Evolutionary conservation across 768 basidiomycete species (phyloP).

Genomic region (Gloeostereum incarnatum): DNA sequence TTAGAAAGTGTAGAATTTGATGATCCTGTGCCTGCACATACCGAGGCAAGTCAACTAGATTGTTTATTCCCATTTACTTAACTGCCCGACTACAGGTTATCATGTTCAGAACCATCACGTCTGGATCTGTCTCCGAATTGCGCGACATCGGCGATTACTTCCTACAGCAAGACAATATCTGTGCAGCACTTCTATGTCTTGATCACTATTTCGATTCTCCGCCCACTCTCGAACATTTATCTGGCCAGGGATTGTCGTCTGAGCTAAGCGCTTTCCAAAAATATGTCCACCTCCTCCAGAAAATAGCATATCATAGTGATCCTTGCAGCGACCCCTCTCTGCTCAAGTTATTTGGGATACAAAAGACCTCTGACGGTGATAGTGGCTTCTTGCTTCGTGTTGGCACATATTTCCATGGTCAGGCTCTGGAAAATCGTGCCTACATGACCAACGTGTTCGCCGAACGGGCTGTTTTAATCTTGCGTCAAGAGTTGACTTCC

Average conservation of each 20-base stretch:
- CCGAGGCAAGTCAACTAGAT: constrained; percentile 8
- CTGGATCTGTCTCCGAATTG: constrained; percentile 17
- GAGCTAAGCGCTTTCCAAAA: constrained; percentile 22
- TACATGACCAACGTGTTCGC: neutral
- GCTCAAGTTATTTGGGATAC: constrained; percentile 25
- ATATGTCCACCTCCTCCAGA: constrained; percentile 23
- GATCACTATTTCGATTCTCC: constrained; percentile 24
- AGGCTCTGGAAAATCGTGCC: neutral
- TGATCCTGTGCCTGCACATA: constrained; percentile 2
- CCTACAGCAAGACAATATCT: constrained; percentile 11
- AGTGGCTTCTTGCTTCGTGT: constrained; percentile 5
- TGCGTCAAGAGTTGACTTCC: constrained; percentile 11
- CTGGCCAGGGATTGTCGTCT: constrained; percentile 15
- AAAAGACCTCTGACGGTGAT: constrained; percentile 15
- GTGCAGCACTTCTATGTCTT: constrained; percentile 32
- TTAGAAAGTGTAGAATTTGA: neutral
- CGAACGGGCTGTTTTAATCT: neutral
- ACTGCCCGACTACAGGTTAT: constrained; percentile 6
- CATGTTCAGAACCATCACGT: constrained; percentile 19
- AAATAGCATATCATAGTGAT: constrained; percentile 17
- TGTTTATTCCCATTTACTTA: neutral
- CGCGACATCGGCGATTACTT: constrained; percentile 22
- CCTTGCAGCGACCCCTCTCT: constrained; percentile 14
- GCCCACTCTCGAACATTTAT: constrained; percentile 15
- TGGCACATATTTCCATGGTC: too few relatives aligned